Evolutionary conservation across 129 eudicot genomes (phyloP), one percentile per base, ranked within the genome.

Genomic region (Artemisia annua): DNA sequence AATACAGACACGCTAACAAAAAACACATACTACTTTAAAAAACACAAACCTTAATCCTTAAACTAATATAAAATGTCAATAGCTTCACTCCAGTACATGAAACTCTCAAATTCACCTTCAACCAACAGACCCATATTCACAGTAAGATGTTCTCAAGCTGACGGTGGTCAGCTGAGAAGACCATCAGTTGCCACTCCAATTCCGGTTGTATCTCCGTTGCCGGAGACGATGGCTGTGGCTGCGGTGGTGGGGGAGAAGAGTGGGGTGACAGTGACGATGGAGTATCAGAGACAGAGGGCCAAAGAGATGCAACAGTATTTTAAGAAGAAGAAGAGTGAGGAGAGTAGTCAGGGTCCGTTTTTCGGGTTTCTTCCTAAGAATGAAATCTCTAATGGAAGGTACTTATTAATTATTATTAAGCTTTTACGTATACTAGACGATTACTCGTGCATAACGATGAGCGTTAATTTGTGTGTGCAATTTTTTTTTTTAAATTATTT

Each of bases 311-410:
- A 88, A 82, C 95, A 95, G 44, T 95, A 86, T 48, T 95, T 95
- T 67, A 95, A 91, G 86, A 70, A 88, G 83, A 95, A 87, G 95
- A 88, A 90, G 73, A 67, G 83, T 32, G 96, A 91, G 48, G 90
- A 82, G 48, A 66, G 88, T 82, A 76, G 69, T 82, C 91, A 81
- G 62, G 97, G 97, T 15, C 97, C 99, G 17, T 85, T 86, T 78
- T 95, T 95, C 52, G 99, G 99, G 0, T 95, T 83, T 57, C 74
- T 95, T 43, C 85, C 78, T 75, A 95, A 95, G 64, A 95, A 95
- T 75, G 99, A 95, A 78, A 91, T 95, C 26, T 76, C 91, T 56
- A 95, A 95, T 85, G 99, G 99, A 84, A 91, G 99, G 99, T 22
- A 22, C 24, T 22, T 22, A n/a, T n/a, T n/a, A n/a, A 22, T 22